Percentiles rank a stretch among this genome's conserved stretches.
Evolutionary conservation across 306 rosid genomes (phyloP).

Genomic region (Vigna nakashimae): DNA sequence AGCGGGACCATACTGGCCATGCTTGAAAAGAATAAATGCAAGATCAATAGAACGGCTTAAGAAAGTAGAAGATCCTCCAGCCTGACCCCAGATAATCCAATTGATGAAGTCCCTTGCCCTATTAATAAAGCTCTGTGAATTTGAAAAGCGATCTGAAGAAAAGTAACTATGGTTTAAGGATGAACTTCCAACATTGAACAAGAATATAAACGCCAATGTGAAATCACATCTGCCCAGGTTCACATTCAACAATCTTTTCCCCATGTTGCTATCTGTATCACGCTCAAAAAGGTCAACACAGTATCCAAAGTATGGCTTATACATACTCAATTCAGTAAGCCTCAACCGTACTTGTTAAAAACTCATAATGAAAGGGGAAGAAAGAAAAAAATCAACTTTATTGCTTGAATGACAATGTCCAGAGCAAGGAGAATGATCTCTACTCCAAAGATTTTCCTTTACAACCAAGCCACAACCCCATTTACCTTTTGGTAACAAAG

Average conservation of each 20-base stretch:
- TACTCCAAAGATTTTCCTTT: not conserved
- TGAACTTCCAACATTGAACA: constrained; percentile 63
- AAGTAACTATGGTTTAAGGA: constrained; percentile 47
- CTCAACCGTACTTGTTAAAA: not conserved
- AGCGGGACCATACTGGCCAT: constrained; percentile 82
- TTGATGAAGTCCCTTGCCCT: constrained; percentile 72
- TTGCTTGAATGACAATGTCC: not conserved
- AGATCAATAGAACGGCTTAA: constrained; percentile 82
- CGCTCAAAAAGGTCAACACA: constrained; percentile 37
- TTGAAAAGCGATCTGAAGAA: constrained; percentile 60
- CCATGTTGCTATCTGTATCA: constrained; percentile 62
- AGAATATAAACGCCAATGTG: constrained; percentile 79
- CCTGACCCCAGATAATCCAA: constrained; percentile 82
- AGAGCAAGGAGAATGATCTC: not conserved
- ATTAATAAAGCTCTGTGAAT: constrained; percentile 50
- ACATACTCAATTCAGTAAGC: constrained; percentile 16
- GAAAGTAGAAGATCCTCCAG: constrained; percentile 68
- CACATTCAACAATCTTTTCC: constrained; percentile 72
- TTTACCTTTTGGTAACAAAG: constrained; percentile 5
- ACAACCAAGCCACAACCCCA: constrained; percentile 3
- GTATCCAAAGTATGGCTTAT: constrained; percentile 29
- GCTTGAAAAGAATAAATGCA: constrained; percentile 79
- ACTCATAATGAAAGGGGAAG: not conserved
- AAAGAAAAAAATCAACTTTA: not conserved
- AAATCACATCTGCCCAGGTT: constrained; percentile 82